A percentile compares a stretch with the other conserved stretches of the same genome.
These are phyloP conservation scores for Leucocoprinus leucothites DNA, from an alignment of 768 basidiomycete species.

Conservation along the genomic window DNA sequence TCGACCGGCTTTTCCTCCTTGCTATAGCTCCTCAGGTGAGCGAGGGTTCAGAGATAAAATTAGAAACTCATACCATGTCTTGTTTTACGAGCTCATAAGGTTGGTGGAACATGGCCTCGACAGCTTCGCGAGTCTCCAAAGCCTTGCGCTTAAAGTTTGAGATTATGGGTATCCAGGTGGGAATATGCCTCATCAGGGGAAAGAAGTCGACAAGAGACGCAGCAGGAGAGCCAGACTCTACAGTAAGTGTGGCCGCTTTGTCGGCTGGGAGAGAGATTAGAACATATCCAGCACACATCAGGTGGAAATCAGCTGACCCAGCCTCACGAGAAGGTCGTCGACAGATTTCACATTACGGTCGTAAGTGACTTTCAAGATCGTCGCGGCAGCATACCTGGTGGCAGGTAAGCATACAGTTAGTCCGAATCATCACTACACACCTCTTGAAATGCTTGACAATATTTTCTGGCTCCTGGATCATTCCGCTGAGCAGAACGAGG, in stretches of 20 bases:
- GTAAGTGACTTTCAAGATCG: conserved; percentile 47
- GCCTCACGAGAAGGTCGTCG: conserved; percentile 40
- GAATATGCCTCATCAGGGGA: conserved; percentile 45
- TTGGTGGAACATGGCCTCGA: conserved; percentile 45
- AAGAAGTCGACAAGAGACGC: conserved; percentile 49
- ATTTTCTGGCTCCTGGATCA: conserved; percentile 34
- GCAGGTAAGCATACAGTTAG: neutral
- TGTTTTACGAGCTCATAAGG: conserved; percentile 50
- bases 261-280: conserved; percentile 38
- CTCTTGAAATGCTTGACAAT: conserved; percentile 43
- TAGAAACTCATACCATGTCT: conserved; percentile 36
- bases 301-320: conserved; percentile 40
- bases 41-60: neutral
- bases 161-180: conserved; percentile 46
- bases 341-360: conserved; percentile 41
- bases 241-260: conserved; percentile 41
- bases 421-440: conserved; percentile 23
- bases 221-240: conserved; percentile 42
- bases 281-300: no score
- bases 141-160: conserved; percentile 44
- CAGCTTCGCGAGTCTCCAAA: conserved; percentile 36
- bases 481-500: conserved; percentile 35
- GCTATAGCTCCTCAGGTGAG: conserved; percentile 24
- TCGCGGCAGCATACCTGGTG: conserved; percentile 42
- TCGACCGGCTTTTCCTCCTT: conserved; percentile 37